A percentile compares a stretch with the other conserved stretches of the same genome.
Evolutionary conservation across 2,329 filamentous ascomycete species (phyloP).

Genomic region (Sphaerulina populicola): DNA sequence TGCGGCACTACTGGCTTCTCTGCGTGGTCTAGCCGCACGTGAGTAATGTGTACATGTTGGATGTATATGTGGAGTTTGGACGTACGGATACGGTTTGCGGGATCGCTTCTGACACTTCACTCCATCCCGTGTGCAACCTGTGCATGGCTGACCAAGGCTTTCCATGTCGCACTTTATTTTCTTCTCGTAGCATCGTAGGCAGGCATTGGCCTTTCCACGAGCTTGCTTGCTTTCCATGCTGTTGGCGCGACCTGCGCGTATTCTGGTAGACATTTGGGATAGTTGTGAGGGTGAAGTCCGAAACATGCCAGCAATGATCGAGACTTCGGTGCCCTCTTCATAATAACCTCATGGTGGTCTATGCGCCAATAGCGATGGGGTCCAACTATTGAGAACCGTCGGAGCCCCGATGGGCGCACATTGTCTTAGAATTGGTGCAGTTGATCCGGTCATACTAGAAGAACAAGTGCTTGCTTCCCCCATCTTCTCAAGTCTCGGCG

Average conservation of each 20-base stretch:
- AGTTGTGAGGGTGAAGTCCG: background rate
- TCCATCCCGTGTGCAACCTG: constrained; percentile 6
- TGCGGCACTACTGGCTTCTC: constrained; percentile 6
- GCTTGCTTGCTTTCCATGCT: constrained; percentile 5
- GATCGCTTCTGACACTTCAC: constrained; percentile 10
- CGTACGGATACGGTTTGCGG: constrained; percentile 11
- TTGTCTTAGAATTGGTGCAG: constrained; percentile 7
- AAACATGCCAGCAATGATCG: background rate
- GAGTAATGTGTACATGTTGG: background rate
- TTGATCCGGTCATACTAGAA: constrained; percentile 1
- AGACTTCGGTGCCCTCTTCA: constrained; percentile 4
- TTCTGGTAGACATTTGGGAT: constrained; percentile 4
- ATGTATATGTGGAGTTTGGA: background rate
- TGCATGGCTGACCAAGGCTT: constrained; percentile 8
- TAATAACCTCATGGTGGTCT: constrained; percentile 1
- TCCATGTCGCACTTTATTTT: constrained; percentile 13
- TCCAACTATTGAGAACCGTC: background rate
- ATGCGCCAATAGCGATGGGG: background rate
- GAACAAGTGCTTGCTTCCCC: background rate
- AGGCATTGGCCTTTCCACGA: constrained; percentile 9
- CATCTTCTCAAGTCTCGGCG: constrained; percentile 5
- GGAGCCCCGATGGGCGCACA: constrained; percentile 2
- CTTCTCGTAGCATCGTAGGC: constrained; percentile 11
- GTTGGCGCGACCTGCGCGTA: constrained; percentile 1
- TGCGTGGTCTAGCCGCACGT: constrained; percentile 6